Evolutionary conservation across 495 filamentous ascomycete genomes (phyloP), one percentile per base, ranked within the genome.

Genomic region (Achaetomiella virescens): DNA sequence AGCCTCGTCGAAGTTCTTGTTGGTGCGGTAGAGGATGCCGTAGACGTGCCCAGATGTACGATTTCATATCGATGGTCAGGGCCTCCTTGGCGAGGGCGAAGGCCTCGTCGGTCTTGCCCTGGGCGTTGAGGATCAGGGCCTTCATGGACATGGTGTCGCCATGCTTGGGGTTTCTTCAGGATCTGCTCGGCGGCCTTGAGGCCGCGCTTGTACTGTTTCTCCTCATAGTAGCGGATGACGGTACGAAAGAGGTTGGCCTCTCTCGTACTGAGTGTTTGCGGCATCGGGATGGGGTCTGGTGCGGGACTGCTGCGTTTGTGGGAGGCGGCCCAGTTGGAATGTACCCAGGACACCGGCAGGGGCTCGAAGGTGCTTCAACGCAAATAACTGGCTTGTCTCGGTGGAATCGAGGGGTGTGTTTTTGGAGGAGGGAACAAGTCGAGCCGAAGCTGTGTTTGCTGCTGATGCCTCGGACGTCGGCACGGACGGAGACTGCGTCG

Each of bases 21-120:
- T 82, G 24, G 89, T 83, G 27, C 92, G 84, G 70, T 91, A 97
- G 37, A 99, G 79, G 55, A 99, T 74, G n/a, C 93, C 93, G 65
- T 97, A 97, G 36, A 99, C 95, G 71, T 99, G 93, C 93, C 93
- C 91, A 97, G 61, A 97, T 90, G 71, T 97, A 95, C 58, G 91
- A 96, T 73, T 91, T 96, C 91, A 97, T 97, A 64, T 97, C 91
- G 58, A 91, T 88, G 46, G 83, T 87, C 42, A 99, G 77, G 44
- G 93, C 93, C 53, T 88, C 80, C 75, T 96, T 97, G 59, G 88
- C 92, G 50, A 99, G 79, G 29, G 81, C 82, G 68, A 97, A 97
- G 0, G 93, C 93, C 75, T 99, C 93, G 43, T 96, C 88, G 18
- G 84, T 81, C 73, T 95, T 89, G 54, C 91, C 90, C 67, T 88